Percentiles rank a stretch among this genome's conserved stretches.
Conservation (phyloP, 2,329 filamentous ascomycete genomes). For the Colletotrichum liriopes region DNA sequence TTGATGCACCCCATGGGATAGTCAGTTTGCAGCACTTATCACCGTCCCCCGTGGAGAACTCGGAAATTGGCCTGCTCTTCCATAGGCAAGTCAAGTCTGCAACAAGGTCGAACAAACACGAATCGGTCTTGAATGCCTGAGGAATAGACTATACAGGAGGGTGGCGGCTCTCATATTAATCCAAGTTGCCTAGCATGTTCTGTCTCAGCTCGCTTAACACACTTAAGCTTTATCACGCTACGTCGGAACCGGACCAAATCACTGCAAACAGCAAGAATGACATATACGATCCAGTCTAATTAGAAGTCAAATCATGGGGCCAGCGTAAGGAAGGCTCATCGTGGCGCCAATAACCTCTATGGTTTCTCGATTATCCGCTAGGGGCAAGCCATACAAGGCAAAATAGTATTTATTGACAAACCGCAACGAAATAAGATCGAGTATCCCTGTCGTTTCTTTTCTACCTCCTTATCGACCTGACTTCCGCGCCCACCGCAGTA, state of each 20-base stretch:
- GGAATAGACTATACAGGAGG: too few relatives aligned
- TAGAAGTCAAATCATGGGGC: neutral
- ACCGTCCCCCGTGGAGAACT: too few relatives aligned
- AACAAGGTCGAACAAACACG: too few relatives aligned
- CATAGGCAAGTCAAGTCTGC: too few relatives aligned
- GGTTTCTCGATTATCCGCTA: neutral
- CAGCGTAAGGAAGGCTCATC: neutral
- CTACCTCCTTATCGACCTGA: neutral
- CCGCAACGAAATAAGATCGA: neutral
- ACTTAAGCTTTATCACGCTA: neutral
- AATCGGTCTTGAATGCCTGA: too few relatives aligned
- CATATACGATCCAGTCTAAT: neutral
- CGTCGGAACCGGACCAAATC: neutral
- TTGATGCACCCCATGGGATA: too few relatives aligned
- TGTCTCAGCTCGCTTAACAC: neutral
- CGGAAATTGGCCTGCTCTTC: too few relatives aligned
- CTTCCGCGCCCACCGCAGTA: neutral
- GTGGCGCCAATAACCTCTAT: neutral
- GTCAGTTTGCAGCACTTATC: too few relatives aligned
- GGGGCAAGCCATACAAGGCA: neutral
- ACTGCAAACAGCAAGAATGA: slow-evolving; percentile 3
- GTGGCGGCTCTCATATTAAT: neutral
- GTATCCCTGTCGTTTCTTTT: neutral
- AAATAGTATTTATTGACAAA: neutral
- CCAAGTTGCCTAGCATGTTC: neutral